Base-by-base conservation (phyloP, 176 grass and related monocot species). In the Eleusine indica region DNA sequence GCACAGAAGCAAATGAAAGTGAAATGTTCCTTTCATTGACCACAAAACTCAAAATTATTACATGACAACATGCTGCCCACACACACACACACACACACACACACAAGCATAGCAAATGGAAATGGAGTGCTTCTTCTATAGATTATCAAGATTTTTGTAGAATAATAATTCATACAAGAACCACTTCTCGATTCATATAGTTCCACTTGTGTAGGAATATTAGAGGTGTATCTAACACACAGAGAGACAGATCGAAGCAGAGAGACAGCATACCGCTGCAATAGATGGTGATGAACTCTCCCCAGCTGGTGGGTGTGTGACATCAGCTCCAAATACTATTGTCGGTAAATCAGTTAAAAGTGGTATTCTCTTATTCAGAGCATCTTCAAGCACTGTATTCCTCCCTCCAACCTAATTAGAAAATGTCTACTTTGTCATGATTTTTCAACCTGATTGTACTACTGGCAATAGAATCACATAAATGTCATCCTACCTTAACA, bases 311-410 rank as follows among this genome's bases (percentile, higher is more conserved):
- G 91, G 91, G 41, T 96, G 94, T 3, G 94, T 96, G 48, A 96
- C 94, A 87, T 96, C 91, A 74, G 91, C 94, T 63, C 94, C 94
- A 53, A 93, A 96, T 54, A 93, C 82, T 18, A 96, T 93, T 5
- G 91, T 93, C 4, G 94, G 94, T 8, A 49, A 40, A 49, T 96
- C 94, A 19, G 89, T 93, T 21, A 96, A 4, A 71, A 85, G 76
- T 35, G 75, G 91, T 65, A 91, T 93, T 42, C 77, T 86, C 62
- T 21, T 46, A 44, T 69, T 11, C 43, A 93, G 49, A 28, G 94
- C 91, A 87, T 84, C 89, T 78, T 93, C 82, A 35, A 97, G 91
- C 9, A 91, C 78, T 1, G 87, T 89, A 82, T 97, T 97, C 9
- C 81, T 78, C 21, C 94, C 91, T 11, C 94, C 94, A 67, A 91